Conservation (phyloP, 2,329 filamentous ascomycete genomes). For the Colletotrichum abscissum region DNA sequence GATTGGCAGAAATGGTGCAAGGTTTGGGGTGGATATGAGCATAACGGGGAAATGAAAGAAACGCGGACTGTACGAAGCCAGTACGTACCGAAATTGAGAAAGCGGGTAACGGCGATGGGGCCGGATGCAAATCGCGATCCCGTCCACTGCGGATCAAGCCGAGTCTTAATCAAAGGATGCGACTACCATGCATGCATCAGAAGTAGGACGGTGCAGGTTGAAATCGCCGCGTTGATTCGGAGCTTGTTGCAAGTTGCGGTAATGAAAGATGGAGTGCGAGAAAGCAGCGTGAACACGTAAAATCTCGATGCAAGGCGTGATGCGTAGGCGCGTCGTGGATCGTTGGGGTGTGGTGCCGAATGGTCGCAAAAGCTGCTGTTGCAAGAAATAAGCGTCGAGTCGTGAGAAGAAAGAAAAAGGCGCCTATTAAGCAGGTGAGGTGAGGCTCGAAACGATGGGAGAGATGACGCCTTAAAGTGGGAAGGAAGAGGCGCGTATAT, state of each 20-base stretch:
- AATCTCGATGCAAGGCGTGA: background rate
- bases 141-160: slow-evolving; percentile 35
- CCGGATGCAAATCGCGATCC: slow-evolving; percentile 32
- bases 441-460: background rate
- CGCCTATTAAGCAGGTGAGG: background rate
- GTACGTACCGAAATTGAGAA: slow-evolving; percentile 19
- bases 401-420: background rate
- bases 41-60: slow-evolving; percentile 2
- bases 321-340: background rate
- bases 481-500: slow-evolving; percentile 21
- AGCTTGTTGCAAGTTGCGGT: background rate
- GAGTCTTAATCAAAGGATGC: slow-evolving; percentile 29
- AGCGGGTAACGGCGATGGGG: slow-evolving; percentile 31
- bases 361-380: background rate
- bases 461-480: slow-evolving; percentile 5
- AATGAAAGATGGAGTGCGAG: background rate
- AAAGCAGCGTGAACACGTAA: background rate
- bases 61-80: background rate
- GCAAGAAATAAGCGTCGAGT: background rate
- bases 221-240: slow-evolving; percentile 6
- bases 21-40: background rate
- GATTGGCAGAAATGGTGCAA: background rate
- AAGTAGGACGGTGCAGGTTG: slow-evolving; percentile 6
- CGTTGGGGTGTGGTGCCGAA: background rate
- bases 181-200: slow-evolving; percentile 32